Evolutionary conservation across 2,329 filamentous ascomycete genomes (phyloP), one percentile per base, ranked within the genome.

Genomic region (Passalora sequoiae): DNA sequence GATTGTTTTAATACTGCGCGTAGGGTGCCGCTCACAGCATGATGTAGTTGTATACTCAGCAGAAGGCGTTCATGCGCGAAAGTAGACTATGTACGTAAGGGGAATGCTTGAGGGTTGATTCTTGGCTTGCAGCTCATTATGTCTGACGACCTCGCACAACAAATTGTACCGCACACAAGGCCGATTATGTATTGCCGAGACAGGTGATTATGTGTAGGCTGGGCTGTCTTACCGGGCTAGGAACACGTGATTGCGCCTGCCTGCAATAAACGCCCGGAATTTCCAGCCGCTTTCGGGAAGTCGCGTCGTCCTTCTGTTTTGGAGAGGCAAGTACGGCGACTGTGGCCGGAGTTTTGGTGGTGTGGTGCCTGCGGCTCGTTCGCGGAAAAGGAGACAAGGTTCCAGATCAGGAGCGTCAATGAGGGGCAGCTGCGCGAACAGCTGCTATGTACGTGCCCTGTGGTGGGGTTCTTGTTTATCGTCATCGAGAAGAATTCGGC

Each of bases 1-100:
- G 24, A 7, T 38, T 25, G 31, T 21, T 39, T 42, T 35, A 51
- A 47, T 43, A 44, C 40, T 40, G 46, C 44, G 48, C 46, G 35
- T 20, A 33, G 16, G 41, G 31, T 41, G 35, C 38, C 37, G 21
- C 24, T 42, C 39, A 29, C 32, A 47, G 50, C 50, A 55, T 55
- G 52, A 50, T 49, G 44, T 53, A 51, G 47, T 53, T 55, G 50
- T 53, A 51, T 46, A 53, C 49, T 53, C 43, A 42, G 32, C 51
- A 52, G 49, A 47, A 45, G 52, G 47, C n/a, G n/a, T n/a, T 47
- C 46, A 46, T 46, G 33, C 45, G 38, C 40, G 41, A 36, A 43
- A 46, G 47, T 49, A 53, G 47, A 53, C 37, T 39, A 24, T 47
- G 46, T 51, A 46, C 40, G 43, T 46, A 49, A 40, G 46, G 49